Evolutionary conservation across 768 basidiomycete species (phyloP).

Genomic region (Termitomyces bulborhizus): DNA sequence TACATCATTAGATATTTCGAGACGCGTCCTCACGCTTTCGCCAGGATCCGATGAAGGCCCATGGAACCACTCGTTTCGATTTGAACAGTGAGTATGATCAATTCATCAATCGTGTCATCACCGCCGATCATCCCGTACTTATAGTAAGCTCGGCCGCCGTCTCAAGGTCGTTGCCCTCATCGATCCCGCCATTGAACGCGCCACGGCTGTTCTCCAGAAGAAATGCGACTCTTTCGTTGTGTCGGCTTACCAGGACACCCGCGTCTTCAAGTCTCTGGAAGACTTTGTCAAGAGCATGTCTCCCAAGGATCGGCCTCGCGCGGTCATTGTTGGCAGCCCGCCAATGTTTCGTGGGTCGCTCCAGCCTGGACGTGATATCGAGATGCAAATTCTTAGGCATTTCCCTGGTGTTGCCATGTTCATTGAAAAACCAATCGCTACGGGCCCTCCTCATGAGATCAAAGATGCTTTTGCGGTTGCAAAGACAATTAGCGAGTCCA

Average conservation of each 20-base stretch:
- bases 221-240: slow-evolving; percentile 93
- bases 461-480: slow-evolving; percentile 67
- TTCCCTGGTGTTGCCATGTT: slow-evolving; percentile 90
- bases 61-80: slow-evolving; percentile 90
- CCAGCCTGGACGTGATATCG: slow-evolving; percentile 74
- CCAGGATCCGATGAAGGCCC: slow-evolving; percentile 83
- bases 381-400: slow-evolving; percentile 77
- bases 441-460: slow-evolving; percentile 66
- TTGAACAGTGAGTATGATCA: slow-evolving; percentile 62
- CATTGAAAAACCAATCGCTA: slow-evolving; percentile 89
- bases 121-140: neutral
- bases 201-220: slow-evolving; percentile 72
- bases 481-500: slow-evolving; percentile 59
- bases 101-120: slow-evolving; percentile 8
- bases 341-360: slow-evolving; percentile 87
- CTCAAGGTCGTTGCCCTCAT: slow-evolving; percentile 95
- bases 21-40: neutral
- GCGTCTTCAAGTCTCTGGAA: slow-evolving; percentile 76
- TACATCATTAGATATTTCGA: slow-evolving; percentile 2
- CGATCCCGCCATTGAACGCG: slow-evolving; percentile 84
- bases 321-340: slow-evolving; percentile 87
- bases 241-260: slow-evolving; percentile 87
- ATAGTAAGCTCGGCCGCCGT: slow-evolving; percentile 88
- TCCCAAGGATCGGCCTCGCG: slow-evolving; percentile 63
- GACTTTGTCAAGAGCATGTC: slow-evolving; percentile 74